phyloP scores from a whole-genome alignment of 805 yeast genomes.

The Saccharomycopsis fodiens region DNA sequence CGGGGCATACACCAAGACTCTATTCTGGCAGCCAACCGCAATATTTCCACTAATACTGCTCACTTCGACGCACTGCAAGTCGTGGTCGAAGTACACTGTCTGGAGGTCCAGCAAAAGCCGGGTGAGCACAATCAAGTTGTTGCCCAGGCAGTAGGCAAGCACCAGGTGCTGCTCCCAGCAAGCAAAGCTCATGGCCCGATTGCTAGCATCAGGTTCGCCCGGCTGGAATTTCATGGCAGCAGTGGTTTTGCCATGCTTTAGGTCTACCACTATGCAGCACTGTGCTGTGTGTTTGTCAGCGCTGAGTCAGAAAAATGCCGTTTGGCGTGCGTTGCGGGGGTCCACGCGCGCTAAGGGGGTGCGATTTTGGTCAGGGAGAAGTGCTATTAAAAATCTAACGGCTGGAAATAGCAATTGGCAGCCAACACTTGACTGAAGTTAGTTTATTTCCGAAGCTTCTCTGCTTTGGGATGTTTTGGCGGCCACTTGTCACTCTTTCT shows the following conservation, averaged over 20 bases:
- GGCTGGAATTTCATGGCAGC: constrained; percentile 22
- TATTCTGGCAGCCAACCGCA: constrained; percentile 43
- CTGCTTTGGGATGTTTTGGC: too few relatives aligned
- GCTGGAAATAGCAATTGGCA: too few relatives aligned
- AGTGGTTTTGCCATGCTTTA: not conserved
- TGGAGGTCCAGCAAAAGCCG: constrained; percentile 53
- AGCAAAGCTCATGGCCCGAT: constrained; percentile 12
- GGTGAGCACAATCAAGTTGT: constrained; percentile 64
- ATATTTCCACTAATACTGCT: constrained; percentile 52
- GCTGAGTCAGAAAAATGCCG: too few relatives aligned
- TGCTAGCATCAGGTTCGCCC: constrained; percentile 20
- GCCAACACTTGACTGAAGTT: too few relatives aligned
- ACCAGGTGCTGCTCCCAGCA: constrained; percentile 19
- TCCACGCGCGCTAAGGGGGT: too few relatives aligned
- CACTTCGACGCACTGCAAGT: constrained; percentile 60
- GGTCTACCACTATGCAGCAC: too few relatives aligned
- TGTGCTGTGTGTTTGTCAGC: too few relatives aligned
- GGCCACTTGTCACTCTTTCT: too few relatives aligned
- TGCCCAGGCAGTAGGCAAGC: constrained; percentile 74
- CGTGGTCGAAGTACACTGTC: constrained; percentile 63
- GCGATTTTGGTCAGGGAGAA: not conserved
- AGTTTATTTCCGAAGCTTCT: too few relatives aligned
- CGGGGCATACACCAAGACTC: constrained; percentile 48
- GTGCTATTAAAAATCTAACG: too few relatives aligned
- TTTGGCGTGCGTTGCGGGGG: too few relatives aligned